Conservation (phyloP, 306 rosid species). For the Lithocarpus polystachyus region DNA sequence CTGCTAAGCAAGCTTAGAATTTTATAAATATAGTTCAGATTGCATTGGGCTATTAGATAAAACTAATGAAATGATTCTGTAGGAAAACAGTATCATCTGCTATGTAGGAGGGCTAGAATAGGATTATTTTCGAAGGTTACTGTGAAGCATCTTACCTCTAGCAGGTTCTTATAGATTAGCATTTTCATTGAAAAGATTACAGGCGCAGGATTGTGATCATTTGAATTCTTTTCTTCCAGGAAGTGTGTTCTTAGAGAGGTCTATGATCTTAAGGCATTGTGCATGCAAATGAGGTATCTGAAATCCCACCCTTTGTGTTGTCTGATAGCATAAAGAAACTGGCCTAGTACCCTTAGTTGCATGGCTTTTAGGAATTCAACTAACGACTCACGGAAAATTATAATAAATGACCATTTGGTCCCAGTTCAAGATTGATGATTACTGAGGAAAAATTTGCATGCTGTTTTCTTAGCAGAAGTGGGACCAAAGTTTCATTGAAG, state of each 20-base stretch:
- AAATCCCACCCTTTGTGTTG: neutral
- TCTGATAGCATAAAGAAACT: neutral
- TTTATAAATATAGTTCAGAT: neutral
- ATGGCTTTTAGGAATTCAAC: constrained; percentile 5
- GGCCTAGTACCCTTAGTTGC: neutral
- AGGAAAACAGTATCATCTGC: neutral
- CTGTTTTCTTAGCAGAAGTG: neutral
- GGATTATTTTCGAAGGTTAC: neutral
- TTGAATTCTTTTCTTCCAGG: neutral
- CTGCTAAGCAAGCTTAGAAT: neutral
- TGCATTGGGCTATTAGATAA: neutral
- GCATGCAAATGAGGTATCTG: neutral
- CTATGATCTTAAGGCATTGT: neutral
- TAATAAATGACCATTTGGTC: constrained; percentile 4
- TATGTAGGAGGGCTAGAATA: neutral
- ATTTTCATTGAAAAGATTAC: neutral
- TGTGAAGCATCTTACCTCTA: neutral
- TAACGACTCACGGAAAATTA: constrained; percentile 1
- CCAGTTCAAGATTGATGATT: neutral
- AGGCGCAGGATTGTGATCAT: neutral
- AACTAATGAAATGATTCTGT: neutral
- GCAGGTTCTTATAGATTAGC: neutral
- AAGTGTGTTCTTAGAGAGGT: neutral
- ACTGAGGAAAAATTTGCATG: neutral
- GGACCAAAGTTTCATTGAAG: neutral